Evolutionary conservation across 2,329 filamentous ascomycete species (phyloP), one percentile per base, ranked within the genome.

Genomic region (Microascus cirrosus): DNA sequence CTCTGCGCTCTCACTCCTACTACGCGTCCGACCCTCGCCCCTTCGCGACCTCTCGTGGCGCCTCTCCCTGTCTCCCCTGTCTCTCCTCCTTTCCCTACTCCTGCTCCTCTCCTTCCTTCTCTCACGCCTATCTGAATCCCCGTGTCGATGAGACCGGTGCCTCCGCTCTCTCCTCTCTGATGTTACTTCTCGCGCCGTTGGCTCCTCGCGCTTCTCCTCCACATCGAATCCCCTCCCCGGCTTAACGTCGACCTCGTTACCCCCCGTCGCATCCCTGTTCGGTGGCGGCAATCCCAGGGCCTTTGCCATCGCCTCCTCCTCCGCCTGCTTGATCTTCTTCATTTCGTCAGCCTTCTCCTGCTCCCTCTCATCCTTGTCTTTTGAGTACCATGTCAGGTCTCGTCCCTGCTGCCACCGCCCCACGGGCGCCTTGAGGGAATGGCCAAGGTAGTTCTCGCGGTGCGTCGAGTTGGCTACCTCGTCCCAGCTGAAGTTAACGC

Each of bases 401-500:
- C 84, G 85, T 8, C 87, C 85, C 68, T 93, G 85, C 66, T 94
- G 89, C 92, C 92, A 96, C 63, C 92, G 87, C 8, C 92, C 92
- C 3, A 96, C 91, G 0, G 92, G 90, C 0, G 92, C 92, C 78
- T 93, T 96, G 59, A 96, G 74, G 60, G 89, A 94, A 74, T 96
- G 92, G 56, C 92, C 92, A 8, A 96, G 86, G 70, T 84, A 86
- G 66, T 86, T 96, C 72, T 99, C 92, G 71, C 94, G 91, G 67
- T 96, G 92, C 24, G 81, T 76, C 55, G 91, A 95, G 63, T 79
- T 84, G 69, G 93, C 87, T 68, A 99, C 93, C 64, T 96, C 91
- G 63, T 93, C 89, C 94, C 94, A 97, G 74, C 86, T 92, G 77
- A 99, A 99, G 71, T 96, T 91, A 72, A 88, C 88, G 68, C 94